Evolutionary conservation across 108 stramenopile genomes (phyloP), one percentile per base, ranked within the genome.

Genomic region (Nitzschia palea): DNA sequence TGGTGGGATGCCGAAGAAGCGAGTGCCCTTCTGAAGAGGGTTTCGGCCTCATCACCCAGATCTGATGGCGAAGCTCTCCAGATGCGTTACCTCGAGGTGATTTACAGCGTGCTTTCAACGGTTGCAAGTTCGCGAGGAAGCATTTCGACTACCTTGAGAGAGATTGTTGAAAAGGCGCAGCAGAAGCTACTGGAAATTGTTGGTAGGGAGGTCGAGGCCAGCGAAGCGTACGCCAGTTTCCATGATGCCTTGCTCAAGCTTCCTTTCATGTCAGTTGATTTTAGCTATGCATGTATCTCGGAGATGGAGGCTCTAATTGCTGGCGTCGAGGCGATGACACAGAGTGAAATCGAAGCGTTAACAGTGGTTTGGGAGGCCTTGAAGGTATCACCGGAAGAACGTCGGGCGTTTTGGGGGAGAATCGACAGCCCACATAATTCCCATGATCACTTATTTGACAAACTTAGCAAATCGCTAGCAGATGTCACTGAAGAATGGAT

Each of bases 311-410:
- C 86, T 45, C 71, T 94, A 18, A 61, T 77, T 18, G 55, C 61
- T 1, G 86, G 88, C 9, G 86, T 82, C 4, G 90, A 94, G 53
- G 73, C 84, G 30, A 88, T 94, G 73, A 70, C 83, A 18, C 86
- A 91, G 68, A 91, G 86, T 44, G 93, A 91, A 73, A 76, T 87
- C 9, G 93, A 94, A 65, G 88, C 93, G 0, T 59, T 94, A 17
- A 88, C 88, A 25, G 90, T 91, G 25, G 83, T 94, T 0, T 91
- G 90, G 90, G 93, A 94, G 72, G 90, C 90, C 15, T 48, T 94
- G 40, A 84, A 83, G 43, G 53, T 90, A 0, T 74, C 84, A 1
- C 37, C 68, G 0, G 51, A 40, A 33, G 82, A 88, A 18, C 73
- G 86, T 37, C 79, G 87, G 2, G 44, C n/a, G 5, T 94, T 94